Conservation (phyloP, 2,329 filamentous ascomycete species). For the Alternaria postmessia region DNA sequence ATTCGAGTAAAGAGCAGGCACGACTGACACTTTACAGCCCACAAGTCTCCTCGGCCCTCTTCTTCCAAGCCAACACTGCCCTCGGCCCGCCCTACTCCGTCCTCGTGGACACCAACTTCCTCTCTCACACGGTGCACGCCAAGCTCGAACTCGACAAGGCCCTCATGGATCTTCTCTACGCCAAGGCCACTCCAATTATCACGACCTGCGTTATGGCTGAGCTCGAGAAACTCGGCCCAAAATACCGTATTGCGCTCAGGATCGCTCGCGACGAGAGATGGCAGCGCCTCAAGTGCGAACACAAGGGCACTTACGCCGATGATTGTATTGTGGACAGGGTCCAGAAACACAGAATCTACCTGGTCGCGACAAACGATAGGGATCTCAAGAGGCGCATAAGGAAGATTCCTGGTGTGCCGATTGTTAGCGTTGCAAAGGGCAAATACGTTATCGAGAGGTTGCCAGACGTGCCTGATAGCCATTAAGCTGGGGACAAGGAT, state of each 20-base stretch:
- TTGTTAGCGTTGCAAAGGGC: conserved; percentile 82
- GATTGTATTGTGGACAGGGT: conserved; percentile 62
- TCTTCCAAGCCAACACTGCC: conserved; percentile 71
- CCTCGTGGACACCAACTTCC: conserved; percentile 58
- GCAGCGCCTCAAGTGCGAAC: conserved; percentile 85
- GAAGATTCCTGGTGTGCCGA: conserved; percentile 80
- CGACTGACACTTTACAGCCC: conserved; percentile 57
- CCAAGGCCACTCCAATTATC: conserved; percentile 88
- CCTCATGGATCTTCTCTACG: conserved; percentile 94
- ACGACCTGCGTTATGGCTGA: conserved; percentile 81
- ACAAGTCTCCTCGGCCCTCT: conserved; percentile 73
- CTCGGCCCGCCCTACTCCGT: conserved; percentile 84
- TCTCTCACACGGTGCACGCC: conserved; percentile 79
- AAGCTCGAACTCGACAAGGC: conserved; percentile 88
- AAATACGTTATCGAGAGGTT: conserved; percentile 96
- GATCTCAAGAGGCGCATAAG: conserved; percentile 75
- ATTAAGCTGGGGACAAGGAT: conserved; percentile 17
- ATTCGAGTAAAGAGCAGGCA: conserved; percentile 15
- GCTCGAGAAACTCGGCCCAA: conserved; percentile 83
- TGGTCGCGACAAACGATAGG: conserved; percentile 64
- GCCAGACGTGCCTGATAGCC: conserved; percentile 78
- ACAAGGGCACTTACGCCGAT: conserved; percentile 88
- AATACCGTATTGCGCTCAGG: conserved; percentile 84
- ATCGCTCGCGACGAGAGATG: conserved; percentile 91
- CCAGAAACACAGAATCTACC: conserved; percentile 57